phyloP scores from a whole-genome alignment of 805 yeast species.

The Debaryomyces hansenii region DNA sequence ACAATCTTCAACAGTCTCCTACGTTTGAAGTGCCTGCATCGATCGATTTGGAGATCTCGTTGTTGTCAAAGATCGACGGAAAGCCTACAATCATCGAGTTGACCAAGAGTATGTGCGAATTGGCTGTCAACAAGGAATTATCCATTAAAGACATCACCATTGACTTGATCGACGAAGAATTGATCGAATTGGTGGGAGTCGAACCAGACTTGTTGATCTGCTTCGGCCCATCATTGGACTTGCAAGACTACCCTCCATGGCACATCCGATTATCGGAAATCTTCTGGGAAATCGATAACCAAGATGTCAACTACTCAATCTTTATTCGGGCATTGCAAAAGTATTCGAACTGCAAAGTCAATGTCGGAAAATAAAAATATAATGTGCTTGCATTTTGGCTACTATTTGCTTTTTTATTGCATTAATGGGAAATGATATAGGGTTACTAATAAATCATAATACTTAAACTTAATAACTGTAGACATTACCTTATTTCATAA shows the following conservation, averaged over 20 bases:
- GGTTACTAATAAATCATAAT: constrained; percentile 2
- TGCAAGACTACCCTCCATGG: constrained; percentile 98
- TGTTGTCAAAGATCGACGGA: constrained; percentile 80
- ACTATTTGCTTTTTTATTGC: constrained; percentile 4
- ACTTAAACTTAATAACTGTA: no score
- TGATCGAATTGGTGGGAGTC: constrained; percentile 73
- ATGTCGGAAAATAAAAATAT: constrained; percentile 69
- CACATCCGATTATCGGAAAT: constrained; percentile 88
- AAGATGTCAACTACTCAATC: constrained; percentile 76
- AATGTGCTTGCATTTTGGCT: background rate
- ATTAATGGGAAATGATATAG: background rate
- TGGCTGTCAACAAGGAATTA: constrained; percentile 62
- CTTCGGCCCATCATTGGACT: constrained; percentile 83
- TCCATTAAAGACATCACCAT: constrained; percentile 67
- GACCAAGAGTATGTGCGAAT: constrained; percentile 80
- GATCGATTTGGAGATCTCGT: constrained; percentile 59
- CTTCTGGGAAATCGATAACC: constrained; percentile 87
- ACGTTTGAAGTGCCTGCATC: constrained; percentile 24
- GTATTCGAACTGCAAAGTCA: constrained; percentile 79
- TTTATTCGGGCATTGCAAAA: constrained; percentile 75
- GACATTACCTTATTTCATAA: no score
- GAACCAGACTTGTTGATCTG: constrained; percentile 89
- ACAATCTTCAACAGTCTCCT: constrained; percentile 27
- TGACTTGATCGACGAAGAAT: constrained; percentile 71
- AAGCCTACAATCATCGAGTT: constrained; percentile 86